Percentiles rank a stretch among this genome's conserved stretches.
Conservation (phyloP, 306 rosid species). For the Cicer bijugum region DNA sequence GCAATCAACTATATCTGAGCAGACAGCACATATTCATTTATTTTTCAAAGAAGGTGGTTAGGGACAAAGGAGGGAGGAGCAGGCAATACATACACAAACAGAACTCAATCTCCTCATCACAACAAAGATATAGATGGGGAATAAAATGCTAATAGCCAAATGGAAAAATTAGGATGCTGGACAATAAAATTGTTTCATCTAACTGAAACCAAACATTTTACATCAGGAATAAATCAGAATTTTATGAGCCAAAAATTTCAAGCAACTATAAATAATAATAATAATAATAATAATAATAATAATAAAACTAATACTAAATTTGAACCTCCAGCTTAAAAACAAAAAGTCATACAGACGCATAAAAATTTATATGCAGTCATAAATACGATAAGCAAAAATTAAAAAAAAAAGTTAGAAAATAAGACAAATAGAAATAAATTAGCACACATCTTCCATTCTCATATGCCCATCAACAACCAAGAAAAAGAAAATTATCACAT, state of each 20-base stretch:
- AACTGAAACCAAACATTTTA: slow-evolving; percentile 29
- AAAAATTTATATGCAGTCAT: slow-evolving; percentile 11
- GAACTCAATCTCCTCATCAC: slow-evolving; percentile 25
- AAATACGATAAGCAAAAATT: slow-evolving; percentile 15
- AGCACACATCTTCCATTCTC: not conserved
- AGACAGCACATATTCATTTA: slow-evolving; percentile 17
- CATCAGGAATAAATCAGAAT: slow-evolving; percentile 24
- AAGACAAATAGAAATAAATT: not conserved
- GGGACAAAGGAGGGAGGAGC: not conserved
- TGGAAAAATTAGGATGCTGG: slow-evolving; percentile 12
- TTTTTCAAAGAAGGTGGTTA: slow-evolving; percentile 26
- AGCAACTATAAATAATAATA: not conserved
- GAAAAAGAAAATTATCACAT: slow-evolving; percentile 16
- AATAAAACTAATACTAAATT: not conserved
- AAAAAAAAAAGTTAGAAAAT: not conserved
- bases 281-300: slow-evolving; percentile 1
- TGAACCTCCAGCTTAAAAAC: slow-evolving; percentile 25
- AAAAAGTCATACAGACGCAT: slow-evolving; percentile 26
- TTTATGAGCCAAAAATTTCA: slow-evolving; percentile 29
- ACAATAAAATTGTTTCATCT: slow-evolving; percentile 19
- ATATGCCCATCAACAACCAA: slow-evolving; percentile 13
- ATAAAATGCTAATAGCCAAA: slow-evolving; percentile 33
- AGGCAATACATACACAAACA: slow-evolving; percentile 28
- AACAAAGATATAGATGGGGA: slow-evolving; percentile 20
- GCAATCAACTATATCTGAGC: slow-evolving; percentile 32